Evolutionary conservation across 805 yeast genomes (phyloP), one percentile per base, ranked within the genome.

Genomic region (Priceomyces melissophilus): DNA sequence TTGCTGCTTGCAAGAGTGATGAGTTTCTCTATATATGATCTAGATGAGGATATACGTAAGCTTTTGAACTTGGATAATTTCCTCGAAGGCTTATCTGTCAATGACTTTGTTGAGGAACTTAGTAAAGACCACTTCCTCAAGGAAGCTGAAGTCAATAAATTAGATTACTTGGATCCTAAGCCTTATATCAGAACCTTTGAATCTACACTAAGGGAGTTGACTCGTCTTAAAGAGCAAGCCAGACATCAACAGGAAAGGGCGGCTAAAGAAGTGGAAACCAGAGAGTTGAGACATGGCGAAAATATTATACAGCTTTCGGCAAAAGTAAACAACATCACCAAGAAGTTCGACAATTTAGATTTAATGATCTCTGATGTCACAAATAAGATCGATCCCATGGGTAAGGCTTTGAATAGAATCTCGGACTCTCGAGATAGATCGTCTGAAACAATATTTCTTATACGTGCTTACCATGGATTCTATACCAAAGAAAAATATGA

Each of bases 131-230:
- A 84, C 48, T 69, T 76, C 11, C 50, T 69, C 23, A 71, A 73
- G 43, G 75, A 71, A 10, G 73, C 75, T 6, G 78, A 73, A 45
- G 77, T 72, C 23, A 73, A 76, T 42, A 68, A 75, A 32, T 57
- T 75, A 26, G 79, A 76, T 38, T 74, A 73, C 54, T 62, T 88
- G 40, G 96, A 93, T 55, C 96, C 98, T 1, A 88, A 87, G 54
- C 98, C 98, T 2, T 93, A 87, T 57, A 91, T 91, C 35, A 77
- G 96, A 50, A 87, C 96, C 0, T 90, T 93, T 60, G 97, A 91
- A 57, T 80, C 90, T 1, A 87, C 93, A 2, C 67, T 89, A 34
- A 73, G 80, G 35, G 91, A 87, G 53, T 67, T 91, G 48, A 77
- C 79, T 52, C 71, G 70, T 37, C 63, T 93, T 32, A 73, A 73